Percentiles rank a stretch among this genome's conserved stretches.
Evolutionary conservation across 2,329 filamentous ascomycete genomes (phyloP).

Genomic region (Fusarium ambrosium): DNA sequence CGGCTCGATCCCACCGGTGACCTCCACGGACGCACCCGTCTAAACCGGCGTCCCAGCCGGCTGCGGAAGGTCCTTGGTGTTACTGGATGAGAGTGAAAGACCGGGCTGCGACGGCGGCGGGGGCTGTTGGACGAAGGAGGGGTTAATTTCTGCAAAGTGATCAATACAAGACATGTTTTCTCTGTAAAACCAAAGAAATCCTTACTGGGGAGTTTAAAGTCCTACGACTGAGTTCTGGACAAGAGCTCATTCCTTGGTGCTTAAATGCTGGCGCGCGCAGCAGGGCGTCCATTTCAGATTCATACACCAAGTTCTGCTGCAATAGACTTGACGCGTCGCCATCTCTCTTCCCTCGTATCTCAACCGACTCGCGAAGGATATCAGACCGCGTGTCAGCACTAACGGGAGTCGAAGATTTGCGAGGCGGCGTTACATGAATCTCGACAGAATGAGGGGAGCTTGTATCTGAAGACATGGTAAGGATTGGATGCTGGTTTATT

Average conservation of each 20-base stretch:
- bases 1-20: conserved; percentile 36
- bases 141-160: conserved; percentile 18
- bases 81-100: conserved; percentile 47
- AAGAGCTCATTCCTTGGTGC: conserved; percentile 31
- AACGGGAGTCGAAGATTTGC: neutral
- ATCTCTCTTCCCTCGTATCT: conserved; percentile 4
- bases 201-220: conserved; percentile 9
- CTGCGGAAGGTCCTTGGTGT: conserved; percentile 43
- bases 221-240: conserved; percentile 27
- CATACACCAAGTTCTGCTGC: conserved; percentile 1
- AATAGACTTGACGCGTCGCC: conserved; percentile 4
- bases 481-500: neutral
- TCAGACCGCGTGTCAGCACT: conserved; percentile 9
- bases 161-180: conserved; percentile 4
- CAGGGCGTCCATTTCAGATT: conserved; percentile 19
- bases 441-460: conserved; percentile 8
- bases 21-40: conserved; percentile 44
- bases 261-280: conserved; percentile 15
- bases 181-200: neutral
- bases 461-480: conserved; percentile 18
- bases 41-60: conserved; percentile 43
- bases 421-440: neutral
- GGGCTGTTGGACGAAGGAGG: conserved; percentile 23
- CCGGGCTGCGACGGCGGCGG: conserved; percentile 30
- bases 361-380: neutral